Evolutionary conservation across 2,329 filamentous ascomycete species (phyloP), one percentile per base, ranked within the genome.

Genomic region (Aschersonia sp.): DNA sequence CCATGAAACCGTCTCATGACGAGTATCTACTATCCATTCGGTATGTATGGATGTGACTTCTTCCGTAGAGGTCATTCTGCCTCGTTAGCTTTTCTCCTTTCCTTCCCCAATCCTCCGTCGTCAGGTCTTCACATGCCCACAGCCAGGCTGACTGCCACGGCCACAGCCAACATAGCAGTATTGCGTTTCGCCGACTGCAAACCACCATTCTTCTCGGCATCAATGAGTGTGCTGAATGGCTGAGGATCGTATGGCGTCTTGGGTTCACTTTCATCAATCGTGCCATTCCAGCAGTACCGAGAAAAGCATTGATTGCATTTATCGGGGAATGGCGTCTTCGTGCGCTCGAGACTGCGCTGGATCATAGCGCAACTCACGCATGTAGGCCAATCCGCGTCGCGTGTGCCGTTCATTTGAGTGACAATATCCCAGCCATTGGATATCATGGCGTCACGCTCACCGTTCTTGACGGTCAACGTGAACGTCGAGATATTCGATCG

Each of bases 241-340:
- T 40, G 32, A 6, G 46, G 46, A 30, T 37, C 32, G 10, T 44
- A 47, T 5, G 9, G 30, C 7, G 37, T 41, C 5, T 29, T 30
- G 12, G 41, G 41, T 5, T 43, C 41, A 6, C 46, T 41, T 41
- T 62, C 60, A 14, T 62, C 61, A 32, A 65, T 49, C 22, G 77
- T 85, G 22, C 92, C 92, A 61, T 95, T 78, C 90, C 92, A 98
- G 74, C 92, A 98, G 68, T 95, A 95, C 29, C 70, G 64, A 10
- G 69, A 54, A 65, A 95, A 95, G 68, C 92, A 98, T 45, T 72
- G 58, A 41, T 66, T 70, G 68, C 92, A 98, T 7, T 76, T 77
- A 1, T 74, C 70, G 0, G 90, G 89, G 1, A 89, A 72, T 0
- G 67, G 52, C 0, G 83, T 84, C 22, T 73, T 71, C 0, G 86